Percentiles rank a stretch among this genome's conserved stretches.
These are phyloP conservation scores for Bjerkandera adusta DNA, from an alignment of 1,284 basidiomycete species.

Conservation along the genomic window DNA sequence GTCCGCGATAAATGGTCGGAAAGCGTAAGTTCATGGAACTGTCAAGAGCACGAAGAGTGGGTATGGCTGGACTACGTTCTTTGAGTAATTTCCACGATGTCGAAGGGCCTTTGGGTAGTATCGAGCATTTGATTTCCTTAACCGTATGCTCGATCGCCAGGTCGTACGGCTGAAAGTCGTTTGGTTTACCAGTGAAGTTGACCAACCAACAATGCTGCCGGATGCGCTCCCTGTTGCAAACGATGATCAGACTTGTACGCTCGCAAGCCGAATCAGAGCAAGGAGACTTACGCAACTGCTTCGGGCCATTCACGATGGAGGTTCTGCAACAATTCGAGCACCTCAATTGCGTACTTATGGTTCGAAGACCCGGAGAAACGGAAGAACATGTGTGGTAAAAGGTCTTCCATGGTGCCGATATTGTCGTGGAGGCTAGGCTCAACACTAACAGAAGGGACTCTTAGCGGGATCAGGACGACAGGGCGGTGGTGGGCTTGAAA, in stretches of 20 bases:
- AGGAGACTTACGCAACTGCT: constrained; percentile 24
- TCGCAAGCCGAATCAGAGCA: background rate
- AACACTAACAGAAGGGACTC: too few species aligned
- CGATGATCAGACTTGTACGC: background rate
- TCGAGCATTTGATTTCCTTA: constrained; percentile 10
- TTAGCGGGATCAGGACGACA: too few species aligned
- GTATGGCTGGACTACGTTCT: background rate
- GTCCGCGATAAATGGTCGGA: too few species aligned
- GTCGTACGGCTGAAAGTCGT: constrained; percentile 1
- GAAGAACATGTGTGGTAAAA: constrained; percentile 28
- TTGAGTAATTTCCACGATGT: background rate
- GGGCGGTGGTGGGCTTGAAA: too few species aligned
- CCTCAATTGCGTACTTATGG: constrained; percentile 30
- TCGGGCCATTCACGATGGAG: constrained; percentile 32
- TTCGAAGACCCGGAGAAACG: constrained; percentile 31
- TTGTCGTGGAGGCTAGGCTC: too few species aligned
- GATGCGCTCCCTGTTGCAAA: background rate
- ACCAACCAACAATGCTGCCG: constrained; percentile 8
- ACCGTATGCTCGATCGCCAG: constrained; percentile 2
- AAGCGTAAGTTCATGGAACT: background rate
- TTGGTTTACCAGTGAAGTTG: constrained; percentile 1
- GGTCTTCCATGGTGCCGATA: constrained; percentile 34
- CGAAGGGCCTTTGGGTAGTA: background rate
- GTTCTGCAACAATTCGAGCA: constrained; percentile 35
- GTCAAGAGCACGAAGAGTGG: background rate